phyloP scores from a whole-genome alignment of 768 basidiomycete genomes.

The Tulasnella calospora region DNA sequence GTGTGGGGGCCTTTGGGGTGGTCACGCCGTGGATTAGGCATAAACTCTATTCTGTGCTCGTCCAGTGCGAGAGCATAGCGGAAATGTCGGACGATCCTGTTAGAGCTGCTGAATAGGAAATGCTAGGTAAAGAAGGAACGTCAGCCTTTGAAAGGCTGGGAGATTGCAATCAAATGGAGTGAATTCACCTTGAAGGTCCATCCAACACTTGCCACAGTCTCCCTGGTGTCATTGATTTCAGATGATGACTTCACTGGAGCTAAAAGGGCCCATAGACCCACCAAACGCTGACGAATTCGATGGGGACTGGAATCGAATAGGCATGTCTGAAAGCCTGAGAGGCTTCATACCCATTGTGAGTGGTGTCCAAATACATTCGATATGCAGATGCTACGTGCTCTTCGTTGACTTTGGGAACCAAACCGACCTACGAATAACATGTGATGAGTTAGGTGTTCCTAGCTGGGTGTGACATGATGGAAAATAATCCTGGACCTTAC shows the following conservation, averaged over 20 bases:
- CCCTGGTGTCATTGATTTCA: slow-evolving; percentile 15
- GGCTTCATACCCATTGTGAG: slow-evolving; percentile 13
- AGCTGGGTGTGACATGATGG: not conserved
- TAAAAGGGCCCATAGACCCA: not conserved
- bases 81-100: slow-evolving; percentile 30
- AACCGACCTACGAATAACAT: slow-evolving; percentile 17
- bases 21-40: no score
- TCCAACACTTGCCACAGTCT: slow-evolving; percentile 32
- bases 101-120: slow-evolving; percentile 31
- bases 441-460: not conserved
- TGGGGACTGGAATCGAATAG: slow-evolving; percentile 29
- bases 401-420: slow-evolving; percentile 15
- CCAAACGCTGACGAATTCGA: slow-evolving; percentile 33
- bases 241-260: not conserved
- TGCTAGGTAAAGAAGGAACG: slow-evolving; percentile 20
- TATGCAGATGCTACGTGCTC: slow-evolving; percentile 20
- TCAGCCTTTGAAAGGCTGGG: not conserved
- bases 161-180: not conserved
- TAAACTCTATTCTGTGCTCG: not conserved
- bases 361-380: slow-evolving; percentile 16
- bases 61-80: slow-evolving; percentile 30
- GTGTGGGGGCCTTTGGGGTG: no score
- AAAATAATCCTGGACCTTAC: slow-evolving; percentile 18
- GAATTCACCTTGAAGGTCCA: not conserved
- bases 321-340: slow-evolving; percentile 29